Percentiles rank a stretch among this genome's conserved stretches.
Evolutionary conservation across 345 rosid species (phyloP).

Genomic region (Dipteronia sinensis): DNA sequence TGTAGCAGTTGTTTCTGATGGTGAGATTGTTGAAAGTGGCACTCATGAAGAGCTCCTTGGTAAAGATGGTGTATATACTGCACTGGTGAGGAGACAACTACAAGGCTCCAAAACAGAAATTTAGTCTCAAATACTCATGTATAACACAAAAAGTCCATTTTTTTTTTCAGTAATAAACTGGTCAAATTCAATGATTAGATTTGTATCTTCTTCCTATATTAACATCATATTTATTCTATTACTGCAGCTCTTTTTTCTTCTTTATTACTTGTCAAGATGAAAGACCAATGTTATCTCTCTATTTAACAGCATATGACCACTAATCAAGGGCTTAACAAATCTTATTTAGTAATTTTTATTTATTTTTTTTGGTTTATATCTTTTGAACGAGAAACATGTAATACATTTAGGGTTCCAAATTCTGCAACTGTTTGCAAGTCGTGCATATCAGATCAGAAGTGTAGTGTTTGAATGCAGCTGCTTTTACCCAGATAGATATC

Average conservation of each 20-base stretch:
- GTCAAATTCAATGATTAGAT: not conserved
- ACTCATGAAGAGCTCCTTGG: conserved; percentile 46
- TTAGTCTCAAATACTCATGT: not conserved
- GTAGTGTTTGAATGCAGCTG: too few relatives aligned
- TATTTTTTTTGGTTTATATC: too few relatives aligned
- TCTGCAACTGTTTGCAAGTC: not conserved
- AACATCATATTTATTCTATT: too few relatives aligned
- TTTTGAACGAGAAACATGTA: too few relatives aligned
- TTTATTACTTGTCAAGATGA: too few relatives aligned
- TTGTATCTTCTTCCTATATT: not conserved
- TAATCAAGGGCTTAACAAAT: too few relatives aligned
- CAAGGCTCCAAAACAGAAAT: conserved; percentile 25
- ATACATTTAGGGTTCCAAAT: not conserved
- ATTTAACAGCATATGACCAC: too few relatives aligned
- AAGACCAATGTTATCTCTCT: too few relatives aligned
- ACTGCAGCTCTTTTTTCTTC: too few relatives aligned
- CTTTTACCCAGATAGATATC: too few relatives aligned
- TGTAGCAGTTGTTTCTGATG: conserved; percentile 87
- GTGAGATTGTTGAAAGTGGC: conserved; percentile 59
- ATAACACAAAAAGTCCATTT: not conserved
- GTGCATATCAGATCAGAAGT: not conserved
- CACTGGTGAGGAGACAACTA: conserved; percentile 33
- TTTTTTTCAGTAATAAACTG: not conserved
- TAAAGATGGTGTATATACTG: conserved; percentile 54
- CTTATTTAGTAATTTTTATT: too few relatives aligned